Evolutionary conservation across 2,329 filamentous ascomycete genomes (phyloP), one percentile per base, ranked within the genome.

Genomic region (Trichoderma koningiopsis): DNA sequence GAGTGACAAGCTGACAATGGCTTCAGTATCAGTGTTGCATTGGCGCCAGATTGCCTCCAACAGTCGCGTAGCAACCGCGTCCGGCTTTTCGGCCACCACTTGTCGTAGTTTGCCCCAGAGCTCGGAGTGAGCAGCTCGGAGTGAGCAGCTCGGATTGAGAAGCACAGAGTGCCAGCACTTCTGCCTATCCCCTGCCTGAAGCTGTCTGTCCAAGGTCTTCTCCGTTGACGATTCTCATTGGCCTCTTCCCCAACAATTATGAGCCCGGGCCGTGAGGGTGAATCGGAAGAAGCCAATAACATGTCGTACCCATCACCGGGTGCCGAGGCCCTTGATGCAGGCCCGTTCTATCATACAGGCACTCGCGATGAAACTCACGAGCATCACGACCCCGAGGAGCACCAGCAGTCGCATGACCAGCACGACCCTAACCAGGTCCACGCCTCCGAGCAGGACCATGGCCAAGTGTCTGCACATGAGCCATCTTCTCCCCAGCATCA

Each of bases 271-370:
- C 76, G 79, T 75, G 75, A 83, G 75, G 75, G 74, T 55, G 77
- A 78, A 61, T 71, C 74, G 11, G 77, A 79, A n/a, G 79, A 80
- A 68, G 74, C 77, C 65, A 79, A 77, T 66, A 76, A 79, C 62
- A 75, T 82, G 49, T 81, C 81, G 47, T 86, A 85, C 72, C 82
- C 84, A 13, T 84, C 83, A 7, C 82, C 84, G 3, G 78, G 79
- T 22, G 79, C 80, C 10, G 83, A 86, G 66, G 78, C 74, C 3
- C 80, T 83, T 71, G 83, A 84, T 68, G 74, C 78, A 4, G 77
- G 79, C 8, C 77, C 82, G 2, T 84, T 84, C 73, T 85, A 85
- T 72, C 78, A 82, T 70, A 77, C 82, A 5, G 76, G 77, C 19
- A 70, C 73, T 24, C 79, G 79, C 49, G 79, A 81, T 57, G 78